These are phyloP conservation scores for Apium graveolens DNA, from an alignment of 129 eudicot genomes.

Conservation along the genomic window DNA sequence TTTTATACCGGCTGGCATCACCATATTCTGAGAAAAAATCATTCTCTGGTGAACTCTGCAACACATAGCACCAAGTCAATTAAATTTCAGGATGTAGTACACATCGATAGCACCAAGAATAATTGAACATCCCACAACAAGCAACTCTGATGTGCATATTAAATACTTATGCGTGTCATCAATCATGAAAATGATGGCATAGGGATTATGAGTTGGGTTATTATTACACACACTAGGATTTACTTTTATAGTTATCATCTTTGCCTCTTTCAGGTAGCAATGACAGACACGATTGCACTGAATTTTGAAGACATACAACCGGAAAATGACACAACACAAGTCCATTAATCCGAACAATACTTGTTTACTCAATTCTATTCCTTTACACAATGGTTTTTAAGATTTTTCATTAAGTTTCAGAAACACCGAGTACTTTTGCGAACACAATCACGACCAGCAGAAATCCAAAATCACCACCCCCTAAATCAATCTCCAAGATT, in stretches of 20 bases:
- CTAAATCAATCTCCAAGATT: neutral
- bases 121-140: neutral
- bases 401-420: neutral
- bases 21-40: constrained; percentile 87
- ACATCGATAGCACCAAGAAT: neutral
- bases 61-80: constrained; percentile 11
- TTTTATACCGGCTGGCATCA: constrained; percentile 68
- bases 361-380: too few relatives aligned
- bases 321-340: neutral
- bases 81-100: neutral
- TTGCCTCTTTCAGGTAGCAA: too few relatives aligned
- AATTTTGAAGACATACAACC: neutral
- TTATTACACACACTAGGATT: too few relatives aligned
- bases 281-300: neutral
- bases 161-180: too few relatives aligned
- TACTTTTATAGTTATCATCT: neutral
- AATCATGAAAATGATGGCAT: neutral
- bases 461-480: neutral
- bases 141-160: neutral
- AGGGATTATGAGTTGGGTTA: neutral
- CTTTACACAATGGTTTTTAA: neutral
- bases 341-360: neutral
- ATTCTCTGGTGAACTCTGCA: constrained; percentile 57
- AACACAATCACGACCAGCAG: neutral
- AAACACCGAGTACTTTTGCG: neutral